Base-by-base conservation (phyloP, 306 rosid genomes). In the Luffa aegyptiaca region DNA sequence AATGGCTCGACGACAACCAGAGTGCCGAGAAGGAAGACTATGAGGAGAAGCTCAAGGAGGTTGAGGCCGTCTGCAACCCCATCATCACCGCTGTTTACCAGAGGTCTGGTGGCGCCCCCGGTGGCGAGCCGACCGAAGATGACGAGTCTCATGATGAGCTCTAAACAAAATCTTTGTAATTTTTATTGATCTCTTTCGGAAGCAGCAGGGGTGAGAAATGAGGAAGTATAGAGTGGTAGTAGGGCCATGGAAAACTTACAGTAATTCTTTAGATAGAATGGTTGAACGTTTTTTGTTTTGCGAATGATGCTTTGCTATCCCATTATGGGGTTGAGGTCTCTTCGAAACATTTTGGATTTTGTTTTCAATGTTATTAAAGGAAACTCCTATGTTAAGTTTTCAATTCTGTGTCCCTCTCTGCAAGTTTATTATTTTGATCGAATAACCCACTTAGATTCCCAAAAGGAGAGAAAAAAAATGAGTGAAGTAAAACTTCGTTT, bases 1-100 rank as follows among this genome's bases (percentile, higher is more conserved):
- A 96, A 68, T 96, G 99, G 99, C 46, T 96, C 14, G 99, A 96
- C 3, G 99, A 96, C 85, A 96, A 96, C 90, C 99, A 96, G 84
- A 88, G 46, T 0, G 92, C 80, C 0, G 97, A 96, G 91, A 96
- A 96, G 80, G 99, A 96, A 69, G 99, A 96, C 66, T 96, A 93
- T 0, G 99, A 96, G 0, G 99, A 96, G 91, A 96, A 96, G 86
- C 94, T 96, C 12, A 93, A 96, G 76, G 98, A 93, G 79, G 97
- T 96, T 0, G 99, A 96, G 79, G 98, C 97, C 0, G 97, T 91
- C n/a, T 96, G 99, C 77, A 96, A 96, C 79, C 99, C 99, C 18
- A 96, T 93, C 58, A 92, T 96, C 83, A 84, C 92, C 3, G 93
- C 98, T 0, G 97, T 96, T 0, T 96, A 96, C 80, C 98, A 96